A percentile compares a stretch with the other conserved stretches of the same genome.
phyloP scores from a whole-genome alignment of 2,329 filamentous ascomycete genomes.

The Aspergillus sp. region DNA sequence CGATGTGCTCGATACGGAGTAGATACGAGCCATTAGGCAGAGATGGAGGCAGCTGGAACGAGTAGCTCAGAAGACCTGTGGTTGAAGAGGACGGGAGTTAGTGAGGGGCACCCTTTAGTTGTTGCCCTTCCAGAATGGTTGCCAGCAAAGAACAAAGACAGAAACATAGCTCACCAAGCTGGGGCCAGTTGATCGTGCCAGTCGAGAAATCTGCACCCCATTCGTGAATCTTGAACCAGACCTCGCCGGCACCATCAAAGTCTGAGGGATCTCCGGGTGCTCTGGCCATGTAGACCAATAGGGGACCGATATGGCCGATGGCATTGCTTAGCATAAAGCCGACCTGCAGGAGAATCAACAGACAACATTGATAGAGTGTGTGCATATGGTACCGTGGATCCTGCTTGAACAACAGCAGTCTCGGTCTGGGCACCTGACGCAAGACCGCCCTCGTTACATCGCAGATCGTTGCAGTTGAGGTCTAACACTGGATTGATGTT shows the following conservation, averaged over 20 bases:
- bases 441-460: constrained; percentile 11
- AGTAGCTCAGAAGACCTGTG: background rate
- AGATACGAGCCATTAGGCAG: constrained; percentile 51
- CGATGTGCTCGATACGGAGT: constrained; percentile 50
- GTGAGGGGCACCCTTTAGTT: constrained; percentile 16
- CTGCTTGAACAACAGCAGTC: constrained; percentile 4
- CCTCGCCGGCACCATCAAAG: constrained; percentile 10
- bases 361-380: background rate
- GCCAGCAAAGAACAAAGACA: background rate
- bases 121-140: background rate
- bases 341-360: constrained; percentile 3
- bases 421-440: constrained; percentile 2
- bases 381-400: background rate
- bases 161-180: constrained; percentile 29
- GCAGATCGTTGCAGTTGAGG: constrained; percentile 6
- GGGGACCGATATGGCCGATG: constrained; percentile 17
- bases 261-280: constrained; percentile 1
- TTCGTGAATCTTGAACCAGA: constrained; percentile 18
- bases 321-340: constrained; percentile 11
- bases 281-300: constrained; percentile 20
- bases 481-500: constrained; percentile 2
- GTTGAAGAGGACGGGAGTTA: background rate
- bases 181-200: constrained; percentile 10
- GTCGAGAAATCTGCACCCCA: constrained; percentile 1
- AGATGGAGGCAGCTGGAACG: constrained; percentile 36